Evolutionary conservation across 164 flowering plant genomes (phyloP).

Genomic region (Tinospora cordifolia): DNA sequence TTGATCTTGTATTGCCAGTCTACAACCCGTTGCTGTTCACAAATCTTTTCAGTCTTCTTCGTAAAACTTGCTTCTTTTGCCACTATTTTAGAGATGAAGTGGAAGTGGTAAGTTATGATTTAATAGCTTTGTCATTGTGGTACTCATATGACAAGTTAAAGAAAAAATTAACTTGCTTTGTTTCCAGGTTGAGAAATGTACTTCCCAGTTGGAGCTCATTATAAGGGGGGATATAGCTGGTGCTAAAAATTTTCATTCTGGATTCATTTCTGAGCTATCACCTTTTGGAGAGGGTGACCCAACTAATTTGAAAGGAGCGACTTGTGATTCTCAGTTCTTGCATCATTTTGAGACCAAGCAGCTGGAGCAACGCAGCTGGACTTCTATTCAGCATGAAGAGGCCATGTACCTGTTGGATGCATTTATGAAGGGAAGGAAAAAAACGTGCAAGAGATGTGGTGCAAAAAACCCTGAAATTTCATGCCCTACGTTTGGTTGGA

Average conservation of each 20-base stretch:
- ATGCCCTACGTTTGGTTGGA: constrained; percentile 77
- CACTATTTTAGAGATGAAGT: constrained; percentile 35
- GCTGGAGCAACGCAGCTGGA: constrained; percentile 38
- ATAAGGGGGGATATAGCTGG: constrained; percentile 57
- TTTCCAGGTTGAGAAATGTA: constrained; percentile 45
- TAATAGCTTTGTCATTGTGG: not conserved
- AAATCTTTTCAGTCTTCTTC: constrained; percentile 40
- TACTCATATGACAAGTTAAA: not conserved
- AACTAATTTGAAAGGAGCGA: constrained; percentile 21
- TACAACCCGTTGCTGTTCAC: constrained; percentile 75
- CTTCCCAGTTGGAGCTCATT: constrained; percentile 48
- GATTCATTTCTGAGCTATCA: constrained; percentile 3
- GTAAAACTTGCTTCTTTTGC: constrained; percentile 60
- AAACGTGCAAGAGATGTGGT: constrained; percentile 41
- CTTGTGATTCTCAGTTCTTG: constrained; percentile 8
- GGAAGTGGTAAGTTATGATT: not conserved
- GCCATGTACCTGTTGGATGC: constrained; percentile 43
- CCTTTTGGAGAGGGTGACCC: constrained; percentile 31
- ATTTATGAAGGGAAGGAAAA: constrained; percentile 31
- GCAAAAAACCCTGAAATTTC: constrained; percentile 43
- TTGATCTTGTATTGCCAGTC: constrained; percentile 58
- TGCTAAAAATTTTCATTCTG: constrained; percentile 33
- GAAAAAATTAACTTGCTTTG: not conserved
- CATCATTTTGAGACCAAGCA: constrained; percentile 6
- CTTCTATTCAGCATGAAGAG: constrained; percentile 59